These are phyloP conservation scores for Staphylotrichum tortipilum DNA, from an alignment of 495 filamentous ascomycete species.

Conservation along the genomic window DNA sequence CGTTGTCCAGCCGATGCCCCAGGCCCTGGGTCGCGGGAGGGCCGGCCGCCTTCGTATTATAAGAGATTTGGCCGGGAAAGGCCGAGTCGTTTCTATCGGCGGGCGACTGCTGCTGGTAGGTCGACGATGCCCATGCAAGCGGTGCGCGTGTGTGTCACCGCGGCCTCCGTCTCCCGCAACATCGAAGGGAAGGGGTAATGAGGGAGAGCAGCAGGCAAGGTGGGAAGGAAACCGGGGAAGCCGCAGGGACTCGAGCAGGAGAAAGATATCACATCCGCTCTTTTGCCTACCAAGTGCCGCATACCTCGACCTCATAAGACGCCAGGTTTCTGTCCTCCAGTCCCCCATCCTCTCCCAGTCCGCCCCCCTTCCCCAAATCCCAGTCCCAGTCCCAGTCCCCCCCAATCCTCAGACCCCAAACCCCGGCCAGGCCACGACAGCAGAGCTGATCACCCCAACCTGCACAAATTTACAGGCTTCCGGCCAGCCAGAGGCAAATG, in stretches of 20 bases:
- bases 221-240: neutral
- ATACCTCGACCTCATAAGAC: too few relatives aligned
- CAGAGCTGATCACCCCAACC: neutral
- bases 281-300: neutral
- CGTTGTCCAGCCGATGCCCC: neutral
- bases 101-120: too few relatives aligned
- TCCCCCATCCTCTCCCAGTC: neutral
- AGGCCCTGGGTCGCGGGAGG: neutral
- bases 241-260: neutral
- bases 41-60: constrained; percentile 2
- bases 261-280: neutral
- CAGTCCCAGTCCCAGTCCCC: neutral
- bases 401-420: neutral
- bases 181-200: neutral
- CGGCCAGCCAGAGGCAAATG: neutral
- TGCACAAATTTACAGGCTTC: neutral
- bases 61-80: neutral
- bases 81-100: neutral
- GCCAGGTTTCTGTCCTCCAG: too few relatives aligned
- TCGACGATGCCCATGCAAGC: neutral
- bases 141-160: neutral
- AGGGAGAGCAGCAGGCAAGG: neutral
- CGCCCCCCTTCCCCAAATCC: neutral
- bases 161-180: neutral
- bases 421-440: neutral